Percentiles rank a stretch among this genome's conserved stretches.
These are phyloP conservation scores for Cyberlindnera japonica DNA, from an alignment of 805 yeast species.

Conservation along the genomic window DNA sequence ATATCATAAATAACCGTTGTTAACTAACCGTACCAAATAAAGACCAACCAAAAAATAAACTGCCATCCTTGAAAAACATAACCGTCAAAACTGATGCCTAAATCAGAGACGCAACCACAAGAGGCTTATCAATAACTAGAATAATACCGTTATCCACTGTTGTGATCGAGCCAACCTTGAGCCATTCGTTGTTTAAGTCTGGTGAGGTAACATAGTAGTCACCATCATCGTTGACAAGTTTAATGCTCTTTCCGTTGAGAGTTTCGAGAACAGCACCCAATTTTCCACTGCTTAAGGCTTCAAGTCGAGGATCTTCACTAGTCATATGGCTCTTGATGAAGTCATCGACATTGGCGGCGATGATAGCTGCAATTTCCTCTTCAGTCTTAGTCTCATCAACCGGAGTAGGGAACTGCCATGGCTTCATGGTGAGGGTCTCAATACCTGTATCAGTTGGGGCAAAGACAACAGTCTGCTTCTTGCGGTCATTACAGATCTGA, in stretches of 20 bases:
- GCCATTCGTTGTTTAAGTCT: conserved; percentile 32
- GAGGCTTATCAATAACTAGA: conserved; percentile 34
- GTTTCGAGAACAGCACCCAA: conserved; percentile 32
- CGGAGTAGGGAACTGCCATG: conserved; percentile 75
- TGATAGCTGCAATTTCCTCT: conserved; percentile 44
- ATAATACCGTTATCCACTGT: conserved; percentile 45
- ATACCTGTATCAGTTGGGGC: conserved; percentile 72
- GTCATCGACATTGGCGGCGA: conserved; percentile 47
- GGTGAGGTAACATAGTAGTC: conserved; percentile 33
- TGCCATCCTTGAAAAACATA: no score
- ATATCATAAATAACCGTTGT: no score
- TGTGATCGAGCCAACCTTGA: conserved; percentile 33
- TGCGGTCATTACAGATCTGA: conserved; percentile 42
- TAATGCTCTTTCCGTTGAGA: conserved; percentile 33
- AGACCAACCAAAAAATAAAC: no score
- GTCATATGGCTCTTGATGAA: conserved; percentile 67
- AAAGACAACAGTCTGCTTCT: conserved; percentile 48
- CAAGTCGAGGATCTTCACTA: conserved; percentile 27
- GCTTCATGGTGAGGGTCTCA: conserved; percentile 48
- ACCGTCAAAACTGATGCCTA: no score
- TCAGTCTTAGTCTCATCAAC: conserved; percentile 38
- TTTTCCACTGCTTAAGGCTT: conserved; percentile 14
- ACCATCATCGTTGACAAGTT: conserved; percentile 35
- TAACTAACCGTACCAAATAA: no score
- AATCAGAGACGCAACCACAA: conserved; percentile 7